Conservation (phyloP, 2,329 filamentous ascomycete species). For the Verticillium alfalfae region DNA sequence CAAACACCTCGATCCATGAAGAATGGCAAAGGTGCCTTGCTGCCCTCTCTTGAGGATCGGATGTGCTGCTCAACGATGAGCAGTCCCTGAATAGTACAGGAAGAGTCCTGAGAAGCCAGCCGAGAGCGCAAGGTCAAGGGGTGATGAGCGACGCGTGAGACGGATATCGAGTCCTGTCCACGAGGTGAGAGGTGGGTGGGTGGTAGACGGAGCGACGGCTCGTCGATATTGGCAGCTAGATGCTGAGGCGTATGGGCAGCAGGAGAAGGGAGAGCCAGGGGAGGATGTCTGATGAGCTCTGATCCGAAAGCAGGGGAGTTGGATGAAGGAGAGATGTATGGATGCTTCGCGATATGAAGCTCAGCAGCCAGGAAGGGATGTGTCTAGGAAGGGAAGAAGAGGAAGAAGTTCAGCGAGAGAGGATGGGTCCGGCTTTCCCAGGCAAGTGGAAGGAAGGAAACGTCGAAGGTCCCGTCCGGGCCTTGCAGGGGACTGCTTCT, state of each 20-base stretch:
- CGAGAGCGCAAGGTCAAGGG: neutral
- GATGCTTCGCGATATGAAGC: neutral
- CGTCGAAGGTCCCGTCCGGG: constrained; percentile 3
- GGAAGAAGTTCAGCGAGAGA: constrained; percentile 4
- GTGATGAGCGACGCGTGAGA: constrained; percentile 7
- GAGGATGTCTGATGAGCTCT: neutral
- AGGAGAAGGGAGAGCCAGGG: neutral
- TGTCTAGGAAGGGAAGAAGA: constrained; percentile 1
- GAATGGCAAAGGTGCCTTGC: constrained; percentile 3
- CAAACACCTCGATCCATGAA: constrained; percentile 2
- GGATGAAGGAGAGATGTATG: neutral
- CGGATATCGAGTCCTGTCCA: neutral
- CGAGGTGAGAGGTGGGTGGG: neutral
- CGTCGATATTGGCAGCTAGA: neutral
- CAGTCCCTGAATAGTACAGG: constrained; percentile 5
- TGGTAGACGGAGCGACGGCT: neutral
- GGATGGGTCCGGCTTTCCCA: constrained; percentile 3
- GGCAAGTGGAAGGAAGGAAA: constrained; percentile 3
- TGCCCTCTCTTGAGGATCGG: neutral
- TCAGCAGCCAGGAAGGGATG: neutral
- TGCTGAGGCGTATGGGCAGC: neutral
- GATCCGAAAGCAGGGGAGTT: neutral
- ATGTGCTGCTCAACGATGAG: neutral
- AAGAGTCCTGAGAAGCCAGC: constrained; percentile 1
- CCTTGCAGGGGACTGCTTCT: neutral